Conservation (phyloP, 2,329 filamentous ascomycete genomes). For the Botryotinia convoluta region DNA sequence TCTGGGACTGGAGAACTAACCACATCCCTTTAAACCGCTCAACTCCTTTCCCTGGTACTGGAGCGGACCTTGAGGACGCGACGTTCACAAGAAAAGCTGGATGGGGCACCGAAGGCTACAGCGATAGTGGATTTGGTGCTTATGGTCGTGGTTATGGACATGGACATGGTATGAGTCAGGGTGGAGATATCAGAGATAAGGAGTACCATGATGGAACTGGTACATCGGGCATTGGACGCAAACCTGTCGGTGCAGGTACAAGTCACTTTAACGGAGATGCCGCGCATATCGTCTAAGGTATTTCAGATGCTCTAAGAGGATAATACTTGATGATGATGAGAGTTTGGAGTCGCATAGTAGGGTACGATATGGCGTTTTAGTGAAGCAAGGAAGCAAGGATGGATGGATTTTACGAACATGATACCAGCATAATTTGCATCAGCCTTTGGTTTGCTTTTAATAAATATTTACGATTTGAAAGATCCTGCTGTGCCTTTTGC, state of each 20-base stretch:
- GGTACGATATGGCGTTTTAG: not conserved
- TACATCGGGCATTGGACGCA: constrained; percentile 7
- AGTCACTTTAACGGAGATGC: not conserved
- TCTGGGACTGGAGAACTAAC: constrained; percentile 68
- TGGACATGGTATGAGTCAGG: constrained; percentile 5
- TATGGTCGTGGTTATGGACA: not conserved
- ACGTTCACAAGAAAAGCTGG: constrained; percentile 59
- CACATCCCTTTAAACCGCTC: constrained; percentile 63
- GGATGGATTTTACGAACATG: not conserved
- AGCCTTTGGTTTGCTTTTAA: not conserved
- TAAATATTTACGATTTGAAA: not conserved
- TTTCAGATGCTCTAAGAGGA: not conserved
- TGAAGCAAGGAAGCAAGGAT: not conserved
- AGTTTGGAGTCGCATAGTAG: not conserved
- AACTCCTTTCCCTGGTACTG: constrained; percentile 47
- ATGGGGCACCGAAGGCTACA: constrained; percentile 47
- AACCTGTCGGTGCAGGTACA: not conserved
- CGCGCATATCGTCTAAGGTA: constrained; percentile 5
- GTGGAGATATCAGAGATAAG: not conserved
- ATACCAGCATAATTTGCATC: constrained; percentile 7
- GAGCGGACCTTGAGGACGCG: constrained; percentile 49
- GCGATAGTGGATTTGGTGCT: constrained; percentile 1
- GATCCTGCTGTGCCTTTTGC: not conserved
- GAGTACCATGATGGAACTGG: not conserved
- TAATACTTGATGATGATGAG: not conserved